phyloP scores from a whole-genome alignment of 2,329 filamentous ascomycete genomes.

The Fusarium pilosicola region DNA sequence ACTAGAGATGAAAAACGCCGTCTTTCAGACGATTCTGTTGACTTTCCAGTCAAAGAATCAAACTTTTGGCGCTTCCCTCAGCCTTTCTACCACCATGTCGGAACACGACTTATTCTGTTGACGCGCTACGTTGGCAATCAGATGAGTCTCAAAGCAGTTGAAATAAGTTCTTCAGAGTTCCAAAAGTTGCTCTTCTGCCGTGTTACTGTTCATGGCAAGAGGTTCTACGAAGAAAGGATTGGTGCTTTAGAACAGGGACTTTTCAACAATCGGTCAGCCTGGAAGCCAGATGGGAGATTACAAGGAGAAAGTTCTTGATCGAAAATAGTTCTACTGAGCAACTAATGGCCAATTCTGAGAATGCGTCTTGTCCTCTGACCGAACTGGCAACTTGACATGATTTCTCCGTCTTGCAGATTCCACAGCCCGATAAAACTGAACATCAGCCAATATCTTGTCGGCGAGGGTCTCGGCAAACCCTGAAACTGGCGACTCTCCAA shows the following conservation, averaged over 20 bases:
- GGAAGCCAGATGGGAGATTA: neutral
- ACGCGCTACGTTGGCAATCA: constrained; percentile 21
- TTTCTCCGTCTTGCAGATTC: constrained; percentile 31
- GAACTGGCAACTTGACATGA: constrained; percentile 16
- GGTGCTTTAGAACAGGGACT: constrained; percentile 20
- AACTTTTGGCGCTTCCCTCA: constrained; percentile 24
- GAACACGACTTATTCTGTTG: constrained; percentile 21
- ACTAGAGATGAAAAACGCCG: neutral
- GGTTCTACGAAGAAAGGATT: constrained; percentile 27
- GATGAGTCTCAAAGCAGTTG: constrained; percentile 24
- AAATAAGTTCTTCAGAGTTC: constrained; percentile 24
- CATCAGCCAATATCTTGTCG: constrained; percentile 1
- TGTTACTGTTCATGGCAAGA: constrained; percentile 27
- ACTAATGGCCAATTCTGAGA: neutral
- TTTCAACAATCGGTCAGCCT: constrained; percentile 25
- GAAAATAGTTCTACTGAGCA: neutral
- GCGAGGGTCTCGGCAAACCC: neutral
- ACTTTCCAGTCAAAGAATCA: neutral
- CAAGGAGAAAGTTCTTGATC: neutral
- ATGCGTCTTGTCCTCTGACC: neutral
- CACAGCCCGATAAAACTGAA: constrained; percentile 24
- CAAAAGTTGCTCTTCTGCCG: constrained; percentile 34
- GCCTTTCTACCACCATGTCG: constrained; percentile 36
- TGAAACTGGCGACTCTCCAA: neutral
- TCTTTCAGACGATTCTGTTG: neutral